phyloP scores from a whole-genome alignment of 305 asterid genomes.

The Andrographis paniculata region DNA sequence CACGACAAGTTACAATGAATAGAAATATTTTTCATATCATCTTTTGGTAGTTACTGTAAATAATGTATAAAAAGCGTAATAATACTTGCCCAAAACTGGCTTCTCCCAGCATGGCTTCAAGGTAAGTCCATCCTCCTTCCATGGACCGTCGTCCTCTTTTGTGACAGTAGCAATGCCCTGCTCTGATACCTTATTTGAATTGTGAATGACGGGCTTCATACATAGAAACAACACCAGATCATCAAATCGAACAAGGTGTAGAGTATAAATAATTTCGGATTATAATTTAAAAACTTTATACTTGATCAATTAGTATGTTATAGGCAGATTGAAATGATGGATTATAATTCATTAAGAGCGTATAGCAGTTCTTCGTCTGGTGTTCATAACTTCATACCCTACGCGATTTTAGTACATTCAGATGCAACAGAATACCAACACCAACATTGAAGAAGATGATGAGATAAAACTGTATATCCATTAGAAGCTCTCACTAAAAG shows the following conservation, averaged over 20 bases:
- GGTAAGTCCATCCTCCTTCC: conserved; percentile 61
- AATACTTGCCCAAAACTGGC: conserved; percentile 55
- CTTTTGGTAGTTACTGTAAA: too few species aligned
- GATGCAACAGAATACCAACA: too few species aligned
- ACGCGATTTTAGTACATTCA: too few species aligned
- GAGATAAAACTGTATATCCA: background rate
- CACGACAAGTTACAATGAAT: too few species aligned
- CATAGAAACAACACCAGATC: background rate
- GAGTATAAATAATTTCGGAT: background rate
- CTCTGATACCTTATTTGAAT: conserved; percentile 44
- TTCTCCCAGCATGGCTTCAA: conserved; percentile 72
- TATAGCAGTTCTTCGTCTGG: too few species aligned
- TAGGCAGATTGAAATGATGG: too few species aligned
- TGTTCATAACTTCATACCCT: too few species aligned
- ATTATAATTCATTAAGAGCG: too few species aligned
- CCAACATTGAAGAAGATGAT: too few species aligned
- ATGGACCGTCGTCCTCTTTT: conserved; percentile 43
- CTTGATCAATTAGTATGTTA: background rate
- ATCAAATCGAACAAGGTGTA: background rate
- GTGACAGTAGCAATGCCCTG: conserved; percentile 39
- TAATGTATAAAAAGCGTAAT: conserved; percentile 4
- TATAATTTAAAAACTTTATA: background rate
- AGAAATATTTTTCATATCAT: too few species aligned
- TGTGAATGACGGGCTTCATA: conserved; percentile 32
- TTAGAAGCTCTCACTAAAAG: background rate